Conservation (phyloP, 1,284 basidiomycete species). For the Hortiboletus rubellus region DNA sequence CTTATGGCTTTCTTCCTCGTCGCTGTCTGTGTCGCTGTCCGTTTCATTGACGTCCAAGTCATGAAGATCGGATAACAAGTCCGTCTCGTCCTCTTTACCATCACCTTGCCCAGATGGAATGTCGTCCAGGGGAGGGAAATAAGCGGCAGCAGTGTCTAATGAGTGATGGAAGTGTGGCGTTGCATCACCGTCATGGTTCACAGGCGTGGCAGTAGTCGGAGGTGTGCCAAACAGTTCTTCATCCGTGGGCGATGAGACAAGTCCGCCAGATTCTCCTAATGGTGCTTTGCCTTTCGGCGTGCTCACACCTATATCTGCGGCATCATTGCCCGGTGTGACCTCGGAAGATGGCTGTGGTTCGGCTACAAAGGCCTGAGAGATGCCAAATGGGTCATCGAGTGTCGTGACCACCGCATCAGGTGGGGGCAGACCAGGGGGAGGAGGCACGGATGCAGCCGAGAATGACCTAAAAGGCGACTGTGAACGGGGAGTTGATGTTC, state of each 20-base stretch:
- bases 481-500: slow-evolving; percentile 48
- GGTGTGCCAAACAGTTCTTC: slow-evolving; percentile 66
- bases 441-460: slow-evolving; percentile 38
- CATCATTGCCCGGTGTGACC: slow-evolving; percentile 24
- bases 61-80: slow-evolving; percentile 54
- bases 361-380: slow-evolving; percentile 45
- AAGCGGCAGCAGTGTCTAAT: slow-evolving; percentile 35
- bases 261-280: slow-evolving; percentile 15
- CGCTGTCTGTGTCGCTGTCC: slow-evolving; percentile 48
- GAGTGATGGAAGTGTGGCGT: slow-evolving; percentile 28
- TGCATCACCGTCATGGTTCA: slow-evolving; percentile 14
- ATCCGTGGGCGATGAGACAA: slow-evolving; percentile 36
- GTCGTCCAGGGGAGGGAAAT: slow-evolving; percentile 51
- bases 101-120: slow-evolving; percentile 23
- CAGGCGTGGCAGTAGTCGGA: slow-evolving; percentile 45
- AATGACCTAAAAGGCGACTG: slow-evolving; percentile 60
- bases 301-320: slow-evolving; percentile 24
- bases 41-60: slow-evolving; percentile 68
- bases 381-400: slow-evolving; percentile 58
- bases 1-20: slow-evolving; percentile 48
- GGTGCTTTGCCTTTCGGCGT: slow-evolving; percentile 20
- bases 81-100: slow-evolving; percentile 47
- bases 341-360: slow-evolving; percentile 23
- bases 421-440: slow-evolving; percentile 27
- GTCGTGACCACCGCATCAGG: slow-evolving; percentile 19